Evolutionary conservation across 2,329 filamentous ascomycete species (phyloP), one percentile per base, ranked within the genome.

Genomic region (Aschersonia sp.): DNA sequence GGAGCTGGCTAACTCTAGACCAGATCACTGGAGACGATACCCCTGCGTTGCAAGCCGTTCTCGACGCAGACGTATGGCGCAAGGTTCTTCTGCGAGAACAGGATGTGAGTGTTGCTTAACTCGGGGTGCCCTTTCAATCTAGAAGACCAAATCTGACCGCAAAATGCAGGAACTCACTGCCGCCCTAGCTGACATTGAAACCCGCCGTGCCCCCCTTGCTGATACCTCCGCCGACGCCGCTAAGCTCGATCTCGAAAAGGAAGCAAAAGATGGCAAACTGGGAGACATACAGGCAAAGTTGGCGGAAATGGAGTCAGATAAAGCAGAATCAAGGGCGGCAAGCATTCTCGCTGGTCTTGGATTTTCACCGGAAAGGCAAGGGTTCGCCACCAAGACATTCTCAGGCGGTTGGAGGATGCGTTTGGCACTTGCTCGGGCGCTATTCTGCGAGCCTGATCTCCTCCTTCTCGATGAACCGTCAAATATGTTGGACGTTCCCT

Each of bases 401-500:
- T 98, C 92, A 47, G 92, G 92, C 76, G 92, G 92, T 84, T 98
- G 92, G 92, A 82, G 92, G 68, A 98, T 98, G 92, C 84, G 92
- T 72, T 71, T 98, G 59, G 92, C 92, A 11, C 76, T 98, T 52
- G 92, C 92, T 10, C 76, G 92, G 75, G 92, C 92, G 11, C 78
- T 98, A 37, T 98, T 98, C 73, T 98, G 92, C 70, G 92, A 98
- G 64, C 92, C 92, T 42, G 92, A 98, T 68, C 73, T 98, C 46
- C 70, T 98, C 50, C 76, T 98, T 63, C 87, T 98, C 57, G 92
- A 98, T 72, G 92, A 98, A 80, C 92, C 92, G 69, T 97, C 90
- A 48, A 97, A 97, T 81, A 97, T 97, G 90, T 88, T 98, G 87
- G 92, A 97, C 68, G 92, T 98, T 49, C 92, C 92, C n/a, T 97